phyloP scores from a whole-genome alignment of 768 basidiomycete genomes.

The Termitomyces sp. region DNA sequence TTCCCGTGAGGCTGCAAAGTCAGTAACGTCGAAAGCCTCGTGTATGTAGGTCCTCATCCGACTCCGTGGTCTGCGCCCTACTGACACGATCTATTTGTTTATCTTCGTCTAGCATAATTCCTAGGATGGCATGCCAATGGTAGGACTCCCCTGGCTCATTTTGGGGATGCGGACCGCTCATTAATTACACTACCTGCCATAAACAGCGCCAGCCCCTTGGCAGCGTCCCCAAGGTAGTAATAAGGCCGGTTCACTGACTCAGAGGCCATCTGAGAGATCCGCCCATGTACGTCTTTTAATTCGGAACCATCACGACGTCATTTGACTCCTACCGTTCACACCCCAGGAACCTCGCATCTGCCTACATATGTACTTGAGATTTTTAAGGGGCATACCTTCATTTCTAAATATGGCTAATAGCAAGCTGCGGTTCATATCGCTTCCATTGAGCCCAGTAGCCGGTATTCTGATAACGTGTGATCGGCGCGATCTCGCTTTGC shows the following conservation, averaged over 20 bases:
- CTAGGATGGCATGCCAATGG: not conserved
- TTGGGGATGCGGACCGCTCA: not conserved
- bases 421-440: not conserved
- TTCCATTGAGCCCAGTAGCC: not conserved
- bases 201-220: not conserved
- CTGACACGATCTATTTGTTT: slow-evolving; percentile 4
- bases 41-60: slow-evolving; percentile 3
- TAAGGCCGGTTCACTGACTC: not conserved
- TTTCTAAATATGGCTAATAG: not conserved
- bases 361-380: not conserved
- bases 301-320: slow-evolving; percentile 1
- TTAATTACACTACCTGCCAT: slow-evolving; percentile 1
- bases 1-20: slow-evolving; percentile 4
- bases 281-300: not conserved
- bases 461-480: not conserved
- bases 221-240: not conserved
- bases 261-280: not conserved
- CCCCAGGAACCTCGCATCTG: not conserved
- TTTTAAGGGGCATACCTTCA: not conserved
- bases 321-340: not conserved
- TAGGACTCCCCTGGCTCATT: not conserved
- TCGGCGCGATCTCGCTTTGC: not conserved
- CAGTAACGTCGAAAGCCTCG: slow-evolving; percentile 3
- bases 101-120: not conserved
- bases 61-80: not conserved